Conservation (phyloP, 768 basidiomycete species). For the Multifurca ochricompacta region DNA sequence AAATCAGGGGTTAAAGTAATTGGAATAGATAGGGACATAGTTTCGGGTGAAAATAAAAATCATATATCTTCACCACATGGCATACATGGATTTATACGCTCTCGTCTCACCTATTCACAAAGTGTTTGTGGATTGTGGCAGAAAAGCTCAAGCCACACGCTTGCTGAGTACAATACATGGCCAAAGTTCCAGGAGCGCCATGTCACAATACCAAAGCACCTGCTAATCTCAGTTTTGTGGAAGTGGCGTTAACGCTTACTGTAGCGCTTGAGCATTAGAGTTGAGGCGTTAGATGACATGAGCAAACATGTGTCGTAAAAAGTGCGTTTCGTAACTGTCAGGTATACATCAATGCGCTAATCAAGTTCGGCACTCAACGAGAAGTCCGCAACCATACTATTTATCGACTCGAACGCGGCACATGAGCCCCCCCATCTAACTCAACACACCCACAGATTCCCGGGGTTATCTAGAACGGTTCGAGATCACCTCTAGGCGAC, state of each 20-base stretch:
- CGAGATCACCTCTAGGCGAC: not conserved
- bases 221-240: not conserved
- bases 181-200: not conserved
- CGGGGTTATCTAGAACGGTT: too few relatives aligned
- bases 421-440: too few relatives aligned
- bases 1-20: not conserved
- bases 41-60: not conserved
- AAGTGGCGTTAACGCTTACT: not conserved
- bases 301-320: too few relatives aligned
- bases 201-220: not conserved
- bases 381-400: too few relatives aligned
- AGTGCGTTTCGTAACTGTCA: too few relatives aligned
- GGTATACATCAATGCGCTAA: too few relatives aligned
- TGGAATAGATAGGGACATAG: conserved; percentile 7
- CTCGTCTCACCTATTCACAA: not conserved
- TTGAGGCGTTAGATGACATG: not conserved
- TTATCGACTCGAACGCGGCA: too few relatives aligned
- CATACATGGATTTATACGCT: conserved; percentile 2
- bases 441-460: too few relatives aligned
- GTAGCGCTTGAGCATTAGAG: not conserved
- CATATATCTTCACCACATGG: not conserved
- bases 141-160: not conserved
- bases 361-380: too few relatives aligned
- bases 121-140: conserved; percentile 8
- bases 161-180: not conserved